Conservation (phyloP, 192 early-diverging fungal genomes). For the Podila minutissima region DNA sequence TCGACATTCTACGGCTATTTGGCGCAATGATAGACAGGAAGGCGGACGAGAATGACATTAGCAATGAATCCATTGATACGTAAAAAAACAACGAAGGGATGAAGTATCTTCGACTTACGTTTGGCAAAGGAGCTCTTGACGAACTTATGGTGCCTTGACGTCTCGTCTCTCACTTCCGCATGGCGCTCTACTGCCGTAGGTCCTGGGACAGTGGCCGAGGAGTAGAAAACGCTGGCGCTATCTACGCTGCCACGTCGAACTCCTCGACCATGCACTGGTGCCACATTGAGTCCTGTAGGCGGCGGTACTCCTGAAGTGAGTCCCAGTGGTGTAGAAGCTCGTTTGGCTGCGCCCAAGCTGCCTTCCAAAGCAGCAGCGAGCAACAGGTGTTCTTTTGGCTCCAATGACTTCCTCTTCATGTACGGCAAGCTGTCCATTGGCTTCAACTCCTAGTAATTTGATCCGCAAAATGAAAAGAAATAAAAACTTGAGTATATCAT, state of each 20-base stretch:
- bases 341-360: slow-evolving; percentile 4
- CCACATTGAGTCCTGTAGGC: slow-evolving; percentile 5
- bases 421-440: slow-evolving; percentile 48
- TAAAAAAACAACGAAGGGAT: slow-evolving; percentile 1
- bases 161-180: slow-evolving; percentile 20
- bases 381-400: slow-evolving; percentile 24
- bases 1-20: slow-evolving; percentile 60
- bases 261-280: slow-evolving; percentile 6
- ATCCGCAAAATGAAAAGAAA: neutral
- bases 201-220: slow-evolving; percentile 23
- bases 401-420: slow-evolving; percentile 35
- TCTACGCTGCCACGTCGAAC: slow-evolving; percentile 24
- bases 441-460: slow-evolving; percentile 26
- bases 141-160: slow-evolving; percentile 56
- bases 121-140: slow-evolving; percentile 67
- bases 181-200: slow-evolving; percentile 17
- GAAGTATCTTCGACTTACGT: slow-evolving; percentile 43
- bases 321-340: slow-evolving; percentile 34
- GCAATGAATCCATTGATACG: neutral
- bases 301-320: slow-evolving; percentile 30
- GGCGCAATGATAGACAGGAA: neutral
- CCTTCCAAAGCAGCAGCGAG: slow-evolving; percentile 5
- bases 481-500: neutral
- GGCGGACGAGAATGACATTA: neutral
- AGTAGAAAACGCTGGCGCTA: slow-evolving; percentile 20